Evolutionary conservation across 2,329 filamentous ascomycete genomes (phyloP).

Genomic region (Thyridium curvatum): DNA sequence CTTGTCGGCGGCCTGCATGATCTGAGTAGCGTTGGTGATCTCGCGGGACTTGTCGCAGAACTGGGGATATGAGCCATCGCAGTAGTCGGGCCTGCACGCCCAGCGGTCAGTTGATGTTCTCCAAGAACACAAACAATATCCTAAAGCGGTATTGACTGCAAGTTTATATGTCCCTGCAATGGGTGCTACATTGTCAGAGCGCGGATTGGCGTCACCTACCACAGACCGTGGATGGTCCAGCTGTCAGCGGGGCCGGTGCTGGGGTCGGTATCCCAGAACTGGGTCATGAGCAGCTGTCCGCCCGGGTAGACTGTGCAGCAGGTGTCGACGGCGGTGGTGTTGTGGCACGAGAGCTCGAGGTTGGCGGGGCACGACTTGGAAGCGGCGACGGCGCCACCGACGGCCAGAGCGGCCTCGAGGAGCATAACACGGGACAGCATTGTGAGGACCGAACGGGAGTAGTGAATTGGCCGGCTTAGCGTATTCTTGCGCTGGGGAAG

Average conservation of each 20-base stretch:
- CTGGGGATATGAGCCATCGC: constrained; percentile 53
- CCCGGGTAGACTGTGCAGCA: constrained; percentile 56
- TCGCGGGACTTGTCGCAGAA: constrained; percentile 61
- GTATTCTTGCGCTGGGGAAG: too few relatives aligned
- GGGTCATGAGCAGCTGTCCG: constrained; percentile 46
- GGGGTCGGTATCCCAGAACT: constrained; percentile 56
- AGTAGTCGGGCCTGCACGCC: constrained; percentile 32
- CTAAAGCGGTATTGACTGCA: too few relatives aligned
- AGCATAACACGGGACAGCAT: too few relatives aligned
- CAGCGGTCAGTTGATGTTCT: background rate
- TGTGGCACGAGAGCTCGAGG: constrained; percentile 39
- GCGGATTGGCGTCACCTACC: too few relatives aligned
- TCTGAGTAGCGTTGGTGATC: constrained; percentile 60
- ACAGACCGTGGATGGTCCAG: constrained; percentile 57
- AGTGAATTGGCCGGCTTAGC: too few relatives aligned
- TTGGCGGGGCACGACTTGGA: constrained; percentile 4
- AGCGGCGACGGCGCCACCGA: background rate
- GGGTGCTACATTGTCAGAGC: too few relatives aligned
- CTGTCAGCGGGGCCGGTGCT: constrained; percentile 49
- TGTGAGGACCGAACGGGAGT: too few relatives aligned
- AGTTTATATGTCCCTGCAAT: too few relatives aligned
- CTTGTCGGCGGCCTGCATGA: constrained; percentile 48
- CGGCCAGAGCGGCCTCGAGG: background rate
- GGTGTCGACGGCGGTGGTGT: constrained; percentile 51
- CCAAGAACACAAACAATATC: too few relatives aligned